phyloP scores from a whole-genome alignment of 169 alveolate species.

The Toxoplasma gondii region DNA sequence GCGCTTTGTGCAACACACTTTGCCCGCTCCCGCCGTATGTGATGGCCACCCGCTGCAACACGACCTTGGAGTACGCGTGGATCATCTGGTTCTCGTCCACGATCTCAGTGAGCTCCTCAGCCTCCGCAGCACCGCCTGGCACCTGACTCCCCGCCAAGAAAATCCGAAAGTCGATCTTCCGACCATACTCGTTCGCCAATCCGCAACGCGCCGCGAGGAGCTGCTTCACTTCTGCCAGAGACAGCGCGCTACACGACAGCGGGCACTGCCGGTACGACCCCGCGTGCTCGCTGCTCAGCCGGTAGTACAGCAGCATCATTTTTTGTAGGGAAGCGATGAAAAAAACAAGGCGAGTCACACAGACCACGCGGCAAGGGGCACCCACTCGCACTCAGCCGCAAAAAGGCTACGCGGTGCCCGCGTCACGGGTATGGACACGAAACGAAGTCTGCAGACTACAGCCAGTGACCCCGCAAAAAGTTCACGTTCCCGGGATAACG shows the following conservation, averaged over 20 bases:
- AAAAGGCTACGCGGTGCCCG: too few relatives aligned
- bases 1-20: constrained; percentile 29
- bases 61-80: constrained; percentile 37
- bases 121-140: neutral
- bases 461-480: too few relatives aligned
- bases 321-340: neutral
- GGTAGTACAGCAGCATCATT: constrained; percentile 54
- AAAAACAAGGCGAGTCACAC: neutral
- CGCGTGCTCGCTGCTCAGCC: constrained; percentile 50
- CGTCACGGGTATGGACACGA: too few relatives aligned
- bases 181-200: constrained; percentile 25
- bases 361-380: neutral
- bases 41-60: constrained; percentile 38
- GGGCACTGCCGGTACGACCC: constrained; percentile 60
- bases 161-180: constrained; percentile 47
- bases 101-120: constrained; percentile 43
- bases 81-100: constrained; percentile 42
- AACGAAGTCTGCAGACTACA: too few relatives aligned
- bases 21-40: neutral
- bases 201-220: constrained; percentile 52
- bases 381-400: too few relatives aligned
- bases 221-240: constrained; percentile 33
- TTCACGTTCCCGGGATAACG: too few relatives aligned
- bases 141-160: constrained; percentile 13
- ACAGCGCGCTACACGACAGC: neutral